Evolutionary conservation across 352 stramenopile species (phyloP).

Genomic region (Globisporangium acanthophoron): DNA sequence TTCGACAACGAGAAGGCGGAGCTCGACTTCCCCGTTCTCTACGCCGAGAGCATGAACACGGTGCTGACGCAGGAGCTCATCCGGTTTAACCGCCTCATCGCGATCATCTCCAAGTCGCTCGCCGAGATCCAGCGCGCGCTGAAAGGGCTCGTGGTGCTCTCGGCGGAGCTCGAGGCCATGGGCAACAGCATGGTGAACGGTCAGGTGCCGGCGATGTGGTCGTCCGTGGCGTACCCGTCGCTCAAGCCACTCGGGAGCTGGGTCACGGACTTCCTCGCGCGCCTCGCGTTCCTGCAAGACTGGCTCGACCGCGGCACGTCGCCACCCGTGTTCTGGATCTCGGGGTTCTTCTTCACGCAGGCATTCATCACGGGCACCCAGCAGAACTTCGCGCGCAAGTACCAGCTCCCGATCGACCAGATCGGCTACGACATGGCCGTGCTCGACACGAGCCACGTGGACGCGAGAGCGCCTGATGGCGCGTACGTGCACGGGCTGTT

Average conservation of each 20-base stretch:
- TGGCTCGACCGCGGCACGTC: slow-evolving; percentile 78
- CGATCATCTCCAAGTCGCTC: slow-evolving; percentile 72
- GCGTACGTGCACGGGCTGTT: slow-evolving; percentile 89
- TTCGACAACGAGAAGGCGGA: slow-evolving; percentile 91
- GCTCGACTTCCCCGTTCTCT: slow-evolving; percentile 78
- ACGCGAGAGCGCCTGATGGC: slow-evolving; percentile 69
- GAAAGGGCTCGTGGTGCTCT: slow-evolving; percentile 92
- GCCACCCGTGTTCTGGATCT: slow-evolving; percentile 91
- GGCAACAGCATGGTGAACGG: slow-evolving; percentile 92
- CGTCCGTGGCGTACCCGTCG: slow-evolving; percentile 83
- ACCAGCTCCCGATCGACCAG: slow-evolving; percentile 90
- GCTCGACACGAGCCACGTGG: slow-evolving; percentile 39
- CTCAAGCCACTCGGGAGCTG: slow-evolving; percentile 90
- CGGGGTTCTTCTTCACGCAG: slow-evolving; percentile 93
- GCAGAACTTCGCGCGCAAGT: slow-evolving; percentile 91
- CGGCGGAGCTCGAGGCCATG: slow-evolving; percentile 89
- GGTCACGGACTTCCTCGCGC: slow-evolving; percentile 88
- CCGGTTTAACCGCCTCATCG: slow-evolving; percentile 87
- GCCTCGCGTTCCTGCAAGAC: slow-evolving; percentile 71
- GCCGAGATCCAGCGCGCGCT: slow-evolving; percentile 89
- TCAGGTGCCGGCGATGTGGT: slow-evolving; percentile 85
- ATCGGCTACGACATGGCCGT: slow-evolving; percentile 88
- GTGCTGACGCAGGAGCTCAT: slow-evolving; percentile 89
- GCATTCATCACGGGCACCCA: slow-evolving; percentile 93
- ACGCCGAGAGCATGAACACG: slow-evolving; percentile 88